phyloP scores from a whole-genome alignment of 805 yeast species.

The Metschnikowia corniflorae region DNA sequence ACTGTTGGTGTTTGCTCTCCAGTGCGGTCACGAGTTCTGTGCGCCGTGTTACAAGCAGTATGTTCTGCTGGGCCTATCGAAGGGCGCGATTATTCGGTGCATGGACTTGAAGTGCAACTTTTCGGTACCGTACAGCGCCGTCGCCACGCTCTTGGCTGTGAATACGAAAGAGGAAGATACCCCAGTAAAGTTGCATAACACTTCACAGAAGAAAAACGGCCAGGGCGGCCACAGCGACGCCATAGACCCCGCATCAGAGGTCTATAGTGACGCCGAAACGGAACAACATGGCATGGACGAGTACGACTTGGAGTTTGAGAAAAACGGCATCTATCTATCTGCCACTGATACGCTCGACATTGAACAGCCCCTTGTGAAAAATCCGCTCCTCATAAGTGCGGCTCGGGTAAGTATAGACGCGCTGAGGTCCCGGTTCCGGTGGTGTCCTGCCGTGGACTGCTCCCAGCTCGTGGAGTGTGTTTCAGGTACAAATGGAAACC shows the following conservation, averaged over 20 bases:
- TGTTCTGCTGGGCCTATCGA: slow-evolving; percentile 40
- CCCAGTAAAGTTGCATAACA: background rate
- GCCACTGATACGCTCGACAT: background rate
- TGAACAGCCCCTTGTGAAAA: slow-evolving; percentile 9
- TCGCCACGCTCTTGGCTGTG: slow-evolving; percentile 19
- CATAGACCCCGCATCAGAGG: no score
- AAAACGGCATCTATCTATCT: background rate
- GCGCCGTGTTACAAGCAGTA: slow-evolving; percentile 63
- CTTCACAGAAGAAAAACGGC: background rate
- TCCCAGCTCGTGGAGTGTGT: slow-evolving; percentile 47
- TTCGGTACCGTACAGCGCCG: slow-evolving; percentile 41
- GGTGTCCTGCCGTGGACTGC: slow-evolving; percentile 90
- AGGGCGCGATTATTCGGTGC: slow-evolving; percentile 56
- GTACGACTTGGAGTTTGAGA: slow-evolving; percentile 12
- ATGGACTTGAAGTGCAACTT: slow-evolving; percentile 55
- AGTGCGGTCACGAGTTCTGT: slow-evolving; percentile 75
- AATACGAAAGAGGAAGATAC: background rate
- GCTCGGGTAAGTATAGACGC: slow-evolving; percentile 14
- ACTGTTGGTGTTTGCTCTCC: slow-evolving; percentile 43
- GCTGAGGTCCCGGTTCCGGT: slow-evolving; percentile 44
- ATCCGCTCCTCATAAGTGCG: slow-evolving; percentile 12
- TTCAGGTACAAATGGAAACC: slow-evolving; percentile 1
- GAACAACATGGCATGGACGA: slow-evolving; percentile 2
- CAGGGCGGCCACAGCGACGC: background rate
- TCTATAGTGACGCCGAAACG: background rate